Evolutionary conservation across 73 alveolate genomes (phyloP).

Genomic region (Strombidium stylifer): DNA sequence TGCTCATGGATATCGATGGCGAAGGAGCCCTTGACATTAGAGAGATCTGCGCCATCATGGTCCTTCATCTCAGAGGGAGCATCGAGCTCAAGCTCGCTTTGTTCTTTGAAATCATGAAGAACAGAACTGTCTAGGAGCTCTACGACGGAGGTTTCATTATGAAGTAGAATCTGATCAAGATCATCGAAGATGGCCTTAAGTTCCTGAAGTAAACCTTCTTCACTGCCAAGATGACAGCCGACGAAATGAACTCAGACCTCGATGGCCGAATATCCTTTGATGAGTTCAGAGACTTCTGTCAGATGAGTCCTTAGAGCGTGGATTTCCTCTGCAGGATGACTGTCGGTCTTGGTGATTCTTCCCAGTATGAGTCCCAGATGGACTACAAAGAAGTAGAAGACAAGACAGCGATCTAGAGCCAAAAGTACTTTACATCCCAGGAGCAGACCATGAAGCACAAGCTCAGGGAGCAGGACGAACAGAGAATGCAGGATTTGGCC

Average conservation of each 20-base stretch:
- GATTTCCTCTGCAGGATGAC: slow-evolving; percentile 50
- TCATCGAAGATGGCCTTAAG: slow-evolving; percentile 28
- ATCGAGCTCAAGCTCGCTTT: slow-evolving; percentile 52
- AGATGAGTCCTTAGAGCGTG: slow-evolving; percentile 25
- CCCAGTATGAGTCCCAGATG: too few relatives aligned
- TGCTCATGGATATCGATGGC: slow-evolving; percentile 26
- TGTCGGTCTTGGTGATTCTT: too few relatives aligned
- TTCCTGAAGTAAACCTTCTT: slow-evolving; percentile 32
- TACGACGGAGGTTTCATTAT: slow-evolving; percentile 27
- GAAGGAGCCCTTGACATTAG: slow-evolving; percentile 56
- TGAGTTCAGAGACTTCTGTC: slow-evolving; percentile 35
- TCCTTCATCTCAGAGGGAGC: slow-evolving; percentile 46
- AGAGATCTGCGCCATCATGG: slow-evolving; percentile 45
- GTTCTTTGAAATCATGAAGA: slow-evolving; percentile 46
- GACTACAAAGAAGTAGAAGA: too few relatives aligned
- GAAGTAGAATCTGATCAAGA: slow-evolving; percentile 32
- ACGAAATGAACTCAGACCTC: slow-evolving; percentile 32
- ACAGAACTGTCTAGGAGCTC: slow-evolving; percentile 24
- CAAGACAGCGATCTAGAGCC: too few relatives aligned
- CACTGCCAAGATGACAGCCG: slow-evolving; percentile 28
- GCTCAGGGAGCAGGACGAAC: too few relatives aligned
- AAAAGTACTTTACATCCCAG: too few relatives aligned
- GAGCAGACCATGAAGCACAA: too few relatives aligned
- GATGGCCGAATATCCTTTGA: slow-evolving; percentile 44
- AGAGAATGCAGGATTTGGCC: too few relatives aligned